Conservation (phyloP, 179 eudicot genomes). For the Drosera spatulata region DNA sequence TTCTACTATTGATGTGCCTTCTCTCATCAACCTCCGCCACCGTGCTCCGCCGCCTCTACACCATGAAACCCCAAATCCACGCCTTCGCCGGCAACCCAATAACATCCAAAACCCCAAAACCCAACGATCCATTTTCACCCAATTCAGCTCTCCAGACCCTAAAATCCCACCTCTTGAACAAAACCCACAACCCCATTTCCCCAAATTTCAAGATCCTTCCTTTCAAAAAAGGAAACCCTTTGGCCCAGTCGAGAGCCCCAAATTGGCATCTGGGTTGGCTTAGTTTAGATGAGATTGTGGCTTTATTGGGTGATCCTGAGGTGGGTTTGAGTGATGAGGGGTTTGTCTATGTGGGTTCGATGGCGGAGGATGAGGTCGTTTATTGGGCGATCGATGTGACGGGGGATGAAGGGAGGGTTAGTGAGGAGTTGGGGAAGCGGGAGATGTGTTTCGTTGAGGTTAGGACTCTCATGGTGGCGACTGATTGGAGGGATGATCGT, state of each 20-base stretch:
- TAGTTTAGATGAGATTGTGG: constrained; percentile 48
- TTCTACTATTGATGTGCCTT: no score
- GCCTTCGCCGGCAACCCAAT: constrained; percentile 81
- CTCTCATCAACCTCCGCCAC: neutral
- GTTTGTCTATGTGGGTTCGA: constrained; percentile 74
- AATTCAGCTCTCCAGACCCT: constrained; percentile 55
- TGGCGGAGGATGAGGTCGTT: constrained; percentile 44
- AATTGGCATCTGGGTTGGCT: constrained; percentile 95
- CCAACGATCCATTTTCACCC: constrained; percentile 44
- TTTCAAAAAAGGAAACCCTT: constrained; percentile 79
- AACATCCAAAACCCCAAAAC: constrained; percentile 48
- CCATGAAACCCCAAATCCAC: constrained; percentile 39
- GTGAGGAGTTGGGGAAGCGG: constrained; percentile 41
- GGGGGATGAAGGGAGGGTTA: constrained; percentile 37
- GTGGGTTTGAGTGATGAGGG: constrained; percentile 44
- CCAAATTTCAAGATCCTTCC: constrained; percentile 61
- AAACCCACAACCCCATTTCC: constrained; percentile 26
- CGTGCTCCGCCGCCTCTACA: constrained; percentile 10
- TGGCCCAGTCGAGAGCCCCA: constrained; percentile 32
- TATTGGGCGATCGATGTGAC: constrained; percentile 87
- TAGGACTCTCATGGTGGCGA: constrained; percentile 96
- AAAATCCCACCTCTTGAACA: constrained; percentile 26
- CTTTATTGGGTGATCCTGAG: constrained; percentile 31
- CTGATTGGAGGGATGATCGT: constrained; percentile 76
- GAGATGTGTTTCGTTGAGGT: constrained; percentile 71